Conservation (phyloP, 1,284 basidiomycete genomes). For the Pseudomicrostroma phylloplanum region DNA sequence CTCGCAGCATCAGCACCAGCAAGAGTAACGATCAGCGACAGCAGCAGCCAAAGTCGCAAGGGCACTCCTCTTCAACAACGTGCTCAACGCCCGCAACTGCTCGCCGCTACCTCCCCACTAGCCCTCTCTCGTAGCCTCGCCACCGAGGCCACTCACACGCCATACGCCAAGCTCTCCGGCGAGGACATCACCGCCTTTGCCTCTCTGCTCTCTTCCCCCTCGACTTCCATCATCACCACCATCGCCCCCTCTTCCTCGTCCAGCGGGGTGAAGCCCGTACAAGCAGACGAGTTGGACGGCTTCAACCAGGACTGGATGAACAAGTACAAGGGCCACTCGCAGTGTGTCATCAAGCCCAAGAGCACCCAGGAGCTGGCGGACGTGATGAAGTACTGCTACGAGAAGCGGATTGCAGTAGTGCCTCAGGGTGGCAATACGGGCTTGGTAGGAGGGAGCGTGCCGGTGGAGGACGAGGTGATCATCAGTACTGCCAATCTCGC, state of each 20-base stretch:
- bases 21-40: too few relatives aligned
- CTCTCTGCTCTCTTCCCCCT: slow-evolving; percentile 52
- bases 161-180: slow-evolving; percentile 54
- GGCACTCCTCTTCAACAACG: too few relatives aligned
- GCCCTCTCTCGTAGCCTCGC: slow-evolving; percentile 15
- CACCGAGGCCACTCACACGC: slow-evolving; percentile 58
- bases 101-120: background rate
- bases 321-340: slow-evolving; percentile 78
- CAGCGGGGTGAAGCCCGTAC: slow-evolving; percentile 34
- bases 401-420: slow-evolving; percentile 60
- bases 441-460: slow-evolving; percentile 89
- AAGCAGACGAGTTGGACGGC: slow-evolving; percentile 62
- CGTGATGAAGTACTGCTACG: slow-evolving; percentile 55
- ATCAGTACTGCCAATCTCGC: slow-evolving; percentile 76
- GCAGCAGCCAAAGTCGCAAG: too few relatives aligned
- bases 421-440: slow-evolving; percentile 99
- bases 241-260: slow-evolving; percentile 44
- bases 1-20: too few relatives aligned
- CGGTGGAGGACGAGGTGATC: slow-evolving; percentile 80
- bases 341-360: slow-evolving; percentile 81
- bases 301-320: slow-evolving; percentile 98
- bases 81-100: background rate
- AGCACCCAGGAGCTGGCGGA: slow-evolving; percentile 79
- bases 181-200: slow-evolving; percentile 55
- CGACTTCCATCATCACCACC: slow-evolving; percentile 54